These are phyloP conservation scores for Saccharomycopsis fibuligera DNA, from an alignment of 805 yeast genomes.

Conservation along the genomic window DNA sequence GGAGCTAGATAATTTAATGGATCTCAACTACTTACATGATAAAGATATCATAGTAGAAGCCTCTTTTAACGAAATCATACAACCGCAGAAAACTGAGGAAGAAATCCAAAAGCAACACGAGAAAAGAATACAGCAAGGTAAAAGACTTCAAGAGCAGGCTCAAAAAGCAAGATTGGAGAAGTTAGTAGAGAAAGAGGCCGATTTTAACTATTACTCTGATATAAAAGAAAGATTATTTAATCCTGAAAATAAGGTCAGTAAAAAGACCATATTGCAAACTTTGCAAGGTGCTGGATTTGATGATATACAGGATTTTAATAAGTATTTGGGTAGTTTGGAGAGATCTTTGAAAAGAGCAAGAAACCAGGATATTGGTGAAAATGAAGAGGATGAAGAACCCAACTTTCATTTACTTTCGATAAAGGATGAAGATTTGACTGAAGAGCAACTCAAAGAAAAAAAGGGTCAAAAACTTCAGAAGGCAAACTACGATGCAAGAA, in stretches of 20 bases:
- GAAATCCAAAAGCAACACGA: conserved; percentile 73
- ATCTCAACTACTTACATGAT: conserved; percentile 54
- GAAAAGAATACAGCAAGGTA: conserved; percentile 77
- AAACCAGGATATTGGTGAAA: conserved; percentile 58
- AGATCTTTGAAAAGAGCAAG: conserved; percentile 63
- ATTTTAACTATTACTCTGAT: conserved; percentile 60
- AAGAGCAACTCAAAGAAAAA: conserved; percentile 80
- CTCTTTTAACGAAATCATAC: conserved; percentile 61
- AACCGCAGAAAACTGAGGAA: conserved; percentile 73
- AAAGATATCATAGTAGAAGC: conserved; percentile 80
- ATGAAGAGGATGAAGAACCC: conserved; percentile 41
- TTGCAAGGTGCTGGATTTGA: conserved; percentile 73
- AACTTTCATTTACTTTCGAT: conserved; percentile 68
- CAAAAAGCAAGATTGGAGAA: conserved; percentile 78
- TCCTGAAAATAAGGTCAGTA: conserved; percentile 34
- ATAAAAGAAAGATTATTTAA: conserved; percentile 43
- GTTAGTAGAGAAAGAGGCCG: conserved; percentile 72
- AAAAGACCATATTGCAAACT: conserved; percentile 47
- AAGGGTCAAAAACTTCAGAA: conserved; percentile 75
- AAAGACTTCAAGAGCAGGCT: conserved; percentile 88
- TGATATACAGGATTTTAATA: conserved; percentile 63
- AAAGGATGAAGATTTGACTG: conserved; percentile 77
- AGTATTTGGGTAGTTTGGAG: conserved; percentile 58
- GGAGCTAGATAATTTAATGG: conserved; percentile 53
- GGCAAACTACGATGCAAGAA: conserved; percentile 85